Evolutionary conservation across 2,329 filamentous ascomycete species (phyloP), one percentile per base, ranked within the genome.

Genomic region (Alternaria triticina): DNA sequence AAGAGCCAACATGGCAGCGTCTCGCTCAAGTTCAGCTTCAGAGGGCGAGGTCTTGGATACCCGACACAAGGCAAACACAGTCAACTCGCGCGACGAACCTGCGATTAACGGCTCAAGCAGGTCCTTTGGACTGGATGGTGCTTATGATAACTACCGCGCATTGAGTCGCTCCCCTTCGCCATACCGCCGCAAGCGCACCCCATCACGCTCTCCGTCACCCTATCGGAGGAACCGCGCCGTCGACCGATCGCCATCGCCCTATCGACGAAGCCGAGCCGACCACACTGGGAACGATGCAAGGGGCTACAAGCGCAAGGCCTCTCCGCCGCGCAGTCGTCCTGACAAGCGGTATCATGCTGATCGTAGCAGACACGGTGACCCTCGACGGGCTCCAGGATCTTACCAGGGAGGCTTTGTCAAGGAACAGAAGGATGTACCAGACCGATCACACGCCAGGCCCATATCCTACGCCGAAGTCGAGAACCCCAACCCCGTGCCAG

Each of bases 331-430:
- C 49, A 68, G 69, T 50, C 72, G 75, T 23, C 70, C 72, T 43
- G 87, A 86, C 73, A 94, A 94, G 81, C 87, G 91, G 69, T 79
- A 85, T 54, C 67, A 72, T 61, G 69, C 69, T 68, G 73, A 76
- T 71, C 71, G 67, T 56, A 64, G 61, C 58, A 74, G 74, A 79
- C 75, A 83, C 83, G 65, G 80, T 85, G 89, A 91, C 70, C 80
- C 86, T 44, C 84, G 89, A 74, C 88, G 87, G 88, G 87, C 70
- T 82, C 86, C 33, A 13, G 61, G 49, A 6, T 61, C 55, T 5
- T 46, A 54, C 23, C 64, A 57, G 30, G 44, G 55, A 33, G 57
- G 54, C 30, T 55, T 62, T 45, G 61, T 28, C 20, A 71, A 57
- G 51, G 68, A 64, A 27, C 59, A 57, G 10, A 63, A 56, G 28